Conservation (phyloP, 2,329 filamentous ascomycete genomes). For the Xylariaceae sp. region DNA sequence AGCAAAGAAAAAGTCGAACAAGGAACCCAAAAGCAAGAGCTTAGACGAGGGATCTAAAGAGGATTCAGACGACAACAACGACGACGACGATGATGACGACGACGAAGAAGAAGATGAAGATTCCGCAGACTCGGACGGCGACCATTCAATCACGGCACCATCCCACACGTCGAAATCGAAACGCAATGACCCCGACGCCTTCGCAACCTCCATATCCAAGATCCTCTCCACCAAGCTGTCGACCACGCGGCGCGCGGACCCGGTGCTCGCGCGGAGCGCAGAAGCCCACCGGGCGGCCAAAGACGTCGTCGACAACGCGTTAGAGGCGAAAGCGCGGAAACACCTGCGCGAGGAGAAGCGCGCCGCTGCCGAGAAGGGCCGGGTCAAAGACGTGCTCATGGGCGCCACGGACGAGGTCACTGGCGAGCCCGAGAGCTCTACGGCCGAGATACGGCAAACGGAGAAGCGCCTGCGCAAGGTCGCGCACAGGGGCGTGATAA, state of each 20-base stretch:
- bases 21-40: conserved; percentile 27
- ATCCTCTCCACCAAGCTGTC: conserved; percentile 90
- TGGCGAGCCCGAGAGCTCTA: conserved; percentile 48
- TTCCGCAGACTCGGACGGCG: conserved; percentile 42
- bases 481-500: conserved; percentile 90
- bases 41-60: conserved; percentile 29
- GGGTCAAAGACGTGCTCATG: conserved; percentile 82
- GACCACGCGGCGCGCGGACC: conserved; percentile 78
- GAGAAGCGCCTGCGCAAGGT: conserved; percentile 84
- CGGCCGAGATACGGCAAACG: conserved; percentile 63
- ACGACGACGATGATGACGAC: conserved; percentile 45
- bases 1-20: conserved; percentile 26
- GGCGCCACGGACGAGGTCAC: conserved; percentile 58
- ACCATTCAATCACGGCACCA: conserved; percentile 31
- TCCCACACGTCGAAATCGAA: conserved; percentile 64
- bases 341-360: conserved; percentile 82
- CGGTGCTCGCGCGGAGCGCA: conserved; percentile 84
- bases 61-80: conserved; percentile 36
- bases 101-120: conserved; percentile 33
- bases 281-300: conserved; percentile 73
- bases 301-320: conserved; percentile 71
- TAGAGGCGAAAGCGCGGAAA: conserved; percentile 79
- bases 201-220: conserved; percentile 90
- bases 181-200: conserved; percentile 87
- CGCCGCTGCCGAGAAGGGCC: conserved; percentile 79